Conservation (phyloP, 805 yeast genomes). For the Candida patagonica region DNA sequence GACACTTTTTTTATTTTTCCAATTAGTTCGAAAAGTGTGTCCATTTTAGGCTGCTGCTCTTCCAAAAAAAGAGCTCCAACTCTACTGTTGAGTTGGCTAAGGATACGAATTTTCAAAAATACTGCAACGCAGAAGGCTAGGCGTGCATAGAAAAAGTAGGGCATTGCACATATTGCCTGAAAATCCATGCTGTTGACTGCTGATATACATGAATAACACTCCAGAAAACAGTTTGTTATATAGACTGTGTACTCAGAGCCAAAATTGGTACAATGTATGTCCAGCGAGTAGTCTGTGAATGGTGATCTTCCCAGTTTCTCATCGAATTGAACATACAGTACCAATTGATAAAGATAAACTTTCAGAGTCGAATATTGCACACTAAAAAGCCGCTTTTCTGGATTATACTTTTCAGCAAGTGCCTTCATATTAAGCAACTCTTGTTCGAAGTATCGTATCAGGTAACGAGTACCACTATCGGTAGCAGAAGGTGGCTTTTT, state of each 20-base stretch:
- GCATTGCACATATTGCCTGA: constrained; percentile 36
- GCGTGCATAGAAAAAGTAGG: constrained; percentile 28
- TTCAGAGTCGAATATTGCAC: constrained; percentile 39
- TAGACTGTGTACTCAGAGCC: constrained; percentile 20
- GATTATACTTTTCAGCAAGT: constrained; percentile 32
- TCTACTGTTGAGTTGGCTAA: constrained; percentile 20
- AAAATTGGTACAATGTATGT: constrained; percentile 16
- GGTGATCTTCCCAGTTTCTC: constrained; percentile 26
- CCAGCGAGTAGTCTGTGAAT: constrained; percentile 27
- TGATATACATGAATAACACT: no score
- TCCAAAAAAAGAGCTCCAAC: constrained; percentile 22
- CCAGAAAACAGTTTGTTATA: constrained; percentile 21
- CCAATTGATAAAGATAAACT: constrained; percentile 36
- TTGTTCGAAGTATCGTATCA: constrained; percentile 41
- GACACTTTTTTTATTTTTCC: constrained; percentile 17
- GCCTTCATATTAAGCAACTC: constrained; percentile 38
- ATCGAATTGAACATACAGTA: constrained; percentile 19
- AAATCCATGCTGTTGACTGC: constrained; percentile 17
- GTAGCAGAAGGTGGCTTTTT: constrained; percentile 29
- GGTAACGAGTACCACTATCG: constrained; percentile 31
- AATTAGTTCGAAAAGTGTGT: constrained; percentile 15
- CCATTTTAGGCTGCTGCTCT: constrained; percentile 15
- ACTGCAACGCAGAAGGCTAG: constrained; percentile 23
- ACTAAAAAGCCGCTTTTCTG: no score
- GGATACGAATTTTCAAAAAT: constrained; percentile 26